Percentiles rank a stretch among this genome's conserved stretches.
These are phyloP conservation scores for Dendrobium nobile DNA, from an alignment of 106 monocot genomes.

Conservation along the genomic window DNA sequence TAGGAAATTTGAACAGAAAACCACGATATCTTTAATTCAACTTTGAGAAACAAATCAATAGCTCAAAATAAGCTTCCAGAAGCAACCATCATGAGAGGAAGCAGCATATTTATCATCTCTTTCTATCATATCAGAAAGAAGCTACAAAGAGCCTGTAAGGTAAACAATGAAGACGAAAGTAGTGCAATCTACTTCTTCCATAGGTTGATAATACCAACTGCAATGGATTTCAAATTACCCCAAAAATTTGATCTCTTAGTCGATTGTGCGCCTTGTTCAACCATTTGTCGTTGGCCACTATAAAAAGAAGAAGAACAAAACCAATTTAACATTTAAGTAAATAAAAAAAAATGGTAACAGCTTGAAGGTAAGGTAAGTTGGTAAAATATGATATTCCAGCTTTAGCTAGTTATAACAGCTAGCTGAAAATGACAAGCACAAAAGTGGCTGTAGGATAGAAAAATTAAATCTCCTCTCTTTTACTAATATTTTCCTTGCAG, in stretches of 20 bases:
- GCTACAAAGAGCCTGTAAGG: neutral
- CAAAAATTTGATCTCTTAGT: neutral
- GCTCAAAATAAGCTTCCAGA: neutral
- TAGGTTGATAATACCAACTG: neutral
- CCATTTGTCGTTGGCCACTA: neutral
- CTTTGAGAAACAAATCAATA: neutral
- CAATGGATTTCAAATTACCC: conserved; percentile 6
- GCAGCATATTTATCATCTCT: neutral
- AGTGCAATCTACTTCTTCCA: neutral
- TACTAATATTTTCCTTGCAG: no score
- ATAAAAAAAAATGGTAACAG: neutral
- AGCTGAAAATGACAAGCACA: neutral
- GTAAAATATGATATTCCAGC: neutral
- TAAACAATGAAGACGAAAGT: neutral
- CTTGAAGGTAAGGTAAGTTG: neutral
- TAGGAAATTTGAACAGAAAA: neutral
- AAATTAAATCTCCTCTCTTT: neutral
- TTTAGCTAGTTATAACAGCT: neutral
- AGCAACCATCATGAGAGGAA: neutral
- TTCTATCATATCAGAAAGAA: neutral
- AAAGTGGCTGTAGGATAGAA: neutral
- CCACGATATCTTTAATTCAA: neutral
- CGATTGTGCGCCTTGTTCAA: neutral
- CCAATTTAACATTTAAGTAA: neutral
- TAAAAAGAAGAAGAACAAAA: neutral